Conservation (phyloP, 768 basidiomycete species). For the Agaricus blazei region DNA sequence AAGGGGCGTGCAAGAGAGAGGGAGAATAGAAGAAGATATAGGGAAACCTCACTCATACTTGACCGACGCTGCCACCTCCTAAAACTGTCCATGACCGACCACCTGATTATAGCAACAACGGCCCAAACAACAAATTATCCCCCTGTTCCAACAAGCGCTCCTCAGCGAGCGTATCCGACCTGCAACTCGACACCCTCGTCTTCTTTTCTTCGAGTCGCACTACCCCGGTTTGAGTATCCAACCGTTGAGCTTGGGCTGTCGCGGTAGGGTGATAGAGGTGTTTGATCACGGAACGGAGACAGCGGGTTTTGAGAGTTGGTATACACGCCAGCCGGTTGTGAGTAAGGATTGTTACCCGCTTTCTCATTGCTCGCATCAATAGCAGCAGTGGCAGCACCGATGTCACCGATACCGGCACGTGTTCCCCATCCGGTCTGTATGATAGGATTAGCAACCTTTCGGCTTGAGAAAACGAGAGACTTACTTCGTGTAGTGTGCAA, state of each 20-base stretch:
- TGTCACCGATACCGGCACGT: constrained; percentile 89
- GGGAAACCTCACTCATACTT: constrained; percentile 1
- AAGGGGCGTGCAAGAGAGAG: not conserved
- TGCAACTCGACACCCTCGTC: constrained; percentile 31
- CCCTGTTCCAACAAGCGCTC: not conserved
- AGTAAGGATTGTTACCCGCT: constrained; percentile 20
- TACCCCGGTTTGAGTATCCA: constrained; percentile 17
- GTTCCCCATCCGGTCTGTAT: constrained; percentile 89
- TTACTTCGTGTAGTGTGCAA: constrained; percentile 84
- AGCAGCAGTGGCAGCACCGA: constrained; percentile 69
- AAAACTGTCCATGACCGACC: not conserved
- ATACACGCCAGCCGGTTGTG: constrained; percentile 10
- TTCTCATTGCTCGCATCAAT: constrained; percentile 39
- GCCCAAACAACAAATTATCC: not conserved
- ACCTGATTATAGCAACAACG: not conserved
- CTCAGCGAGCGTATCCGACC: constrained; percentile 30
- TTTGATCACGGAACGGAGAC: constrained; percentile 25
- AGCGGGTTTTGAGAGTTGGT: constrained; percentile 12
- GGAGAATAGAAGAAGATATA: not conserved
- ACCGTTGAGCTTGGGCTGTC: constrained; percentile 18
- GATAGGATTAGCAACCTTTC: not conserved
- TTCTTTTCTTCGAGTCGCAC: constrained; percentile 16
- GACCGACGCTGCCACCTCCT: not conserved
- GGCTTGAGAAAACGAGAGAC: constrained; percentile 14
- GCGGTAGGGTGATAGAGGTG: constrained; percentile 21